These are phyloP conservation scores for Cucurbita ficifolia DNA, from an alignment of 306 rosid genomes.

Conservation along the genomic window DNA sequence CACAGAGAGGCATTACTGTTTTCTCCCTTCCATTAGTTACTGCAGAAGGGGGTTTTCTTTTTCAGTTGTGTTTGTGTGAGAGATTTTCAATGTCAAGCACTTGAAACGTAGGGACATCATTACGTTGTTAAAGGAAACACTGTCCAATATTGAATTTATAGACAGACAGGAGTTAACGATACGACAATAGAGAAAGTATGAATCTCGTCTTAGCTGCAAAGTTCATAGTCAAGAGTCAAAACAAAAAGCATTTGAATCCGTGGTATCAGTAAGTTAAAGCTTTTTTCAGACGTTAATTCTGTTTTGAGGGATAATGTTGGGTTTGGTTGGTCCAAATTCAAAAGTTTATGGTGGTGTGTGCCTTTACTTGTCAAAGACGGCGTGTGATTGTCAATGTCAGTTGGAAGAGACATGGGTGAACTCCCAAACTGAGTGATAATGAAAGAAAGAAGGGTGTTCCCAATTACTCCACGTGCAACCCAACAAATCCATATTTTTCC, in stretches of 20 bases:
- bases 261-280: not conserved
- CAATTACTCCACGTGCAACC: conserved; percentile 4
- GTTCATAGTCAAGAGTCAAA: not conserved
- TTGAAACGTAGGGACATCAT: not conserved
- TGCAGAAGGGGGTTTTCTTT: not conserved
- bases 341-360: not conserved
- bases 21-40: not conserved
- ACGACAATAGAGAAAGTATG: not conserved
- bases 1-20: not conserved
- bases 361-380: not conserved
- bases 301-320: not conserved
- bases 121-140: not conserved
- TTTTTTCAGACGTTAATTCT: not conserved
- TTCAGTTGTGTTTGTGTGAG: not conserved
- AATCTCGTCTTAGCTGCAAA: not conserved
- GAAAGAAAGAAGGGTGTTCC: not conserved
- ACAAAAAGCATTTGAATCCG: not conserved
- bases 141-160: not conserved
- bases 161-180: not conserved
- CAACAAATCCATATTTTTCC: not conserved
- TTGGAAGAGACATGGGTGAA: not conserved
- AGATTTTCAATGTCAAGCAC: not conserved
- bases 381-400: conserved; percentile 1
- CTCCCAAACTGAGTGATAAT: not conserved
- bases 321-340: not conserved